Evolutionary conservation across 2,329 filamentous ascomycete species (phyloP), one percentile per base, ranked within the genome.

Genomic region (Colletotrichum paranaense): DNA sequence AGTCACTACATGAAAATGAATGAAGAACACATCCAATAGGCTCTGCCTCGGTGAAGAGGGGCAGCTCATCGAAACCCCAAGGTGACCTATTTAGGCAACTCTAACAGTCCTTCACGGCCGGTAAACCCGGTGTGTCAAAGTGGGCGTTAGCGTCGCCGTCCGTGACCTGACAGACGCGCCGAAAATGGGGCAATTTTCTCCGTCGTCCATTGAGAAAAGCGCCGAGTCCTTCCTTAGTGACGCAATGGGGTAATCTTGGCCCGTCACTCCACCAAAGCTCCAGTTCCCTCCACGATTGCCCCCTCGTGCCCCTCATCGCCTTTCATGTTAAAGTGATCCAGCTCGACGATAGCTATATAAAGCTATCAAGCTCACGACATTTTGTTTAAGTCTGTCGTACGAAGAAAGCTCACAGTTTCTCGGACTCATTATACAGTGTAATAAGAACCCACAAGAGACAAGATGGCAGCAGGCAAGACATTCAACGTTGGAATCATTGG

Each of bases 401-500:
- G 11, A 2, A 38, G 46, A 11, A 5, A 8, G 35, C 9, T 14
- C 60, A 9, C 28, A 14, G 9, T 19, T 28, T 46, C 19, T 57
- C 24, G 4, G 6, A 22, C 16, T 56, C 24, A 24, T 14, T 32
- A 57, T 7, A 12, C 28, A 28, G 12, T 22, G 32, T 16, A 55
- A 9, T 22, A 2, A 49, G n/a, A 58, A 19, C 4, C 4, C 32
- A 26, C 16, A 57, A 7, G 3, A 22, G 9, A 24, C 67, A 73
- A 65, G 22, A 74, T 74, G 72, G 28, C 72, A 63, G 68, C 59
- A 22, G 77, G 75, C 73, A 85, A 85, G 76, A 80, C 80, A 22
- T 86, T 85, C 81, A 88, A 88, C 75, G 86, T 88, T 22, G 87
- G 87, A 68, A 79, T 88, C 58, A 81, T 88, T 16, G 87, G 87